Percentiles rank a stretch among this genome's conserved stretches.
phyloP scores from a whole-genome alignment of 495 filamentous ascomycete species.

The Aspergillus sclerotiicarbonarius region DNA sequence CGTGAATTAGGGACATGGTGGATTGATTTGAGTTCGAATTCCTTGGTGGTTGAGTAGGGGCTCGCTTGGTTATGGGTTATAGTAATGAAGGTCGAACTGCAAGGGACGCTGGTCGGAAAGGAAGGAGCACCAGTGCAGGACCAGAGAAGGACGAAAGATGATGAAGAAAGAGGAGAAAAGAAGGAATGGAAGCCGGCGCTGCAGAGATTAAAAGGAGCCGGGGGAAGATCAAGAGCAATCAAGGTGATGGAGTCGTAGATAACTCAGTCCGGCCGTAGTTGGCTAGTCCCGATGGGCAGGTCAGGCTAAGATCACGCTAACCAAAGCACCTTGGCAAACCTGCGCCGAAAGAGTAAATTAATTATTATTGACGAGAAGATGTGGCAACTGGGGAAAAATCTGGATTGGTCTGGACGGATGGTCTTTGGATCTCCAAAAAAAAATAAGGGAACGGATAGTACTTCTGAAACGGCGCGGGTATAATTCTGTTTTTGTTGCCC shows the following conservation, averaged over 20 bases:
- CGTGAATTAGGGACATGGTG: constrained; percentile 44
- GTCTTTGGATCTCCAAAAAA: constrained; percentile 3
- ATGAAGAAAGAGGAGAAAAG: constrained; percentile 14
- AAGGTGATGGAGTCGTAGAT: constrained; percentile 14
- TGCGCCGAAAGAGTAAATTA: constrained; percentile 1
- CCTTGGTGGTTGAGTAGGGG: neutral
- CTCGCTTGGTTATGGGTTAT: neutral
- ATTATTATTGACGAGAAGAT: constrained; percentile 1
- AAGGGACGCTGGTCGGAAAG: constrained; percentile 17
- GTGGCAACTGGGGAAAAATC: constrained; percentile 15
- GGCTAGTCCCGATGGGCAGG: neutral
- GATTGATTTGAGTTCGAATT: constrained; percentile 1
- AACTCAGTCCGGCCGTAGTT: neutral
- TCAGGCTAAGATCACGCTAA: constrained; percentile 4
- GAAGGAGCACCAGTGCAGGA: constrained; percentile 21
- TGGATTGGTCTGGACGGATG: constrained; percentile 9
- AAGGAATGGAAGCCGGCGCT: constrained; percentile 4
- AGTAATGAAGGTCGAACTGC: constrained; percentile 10
- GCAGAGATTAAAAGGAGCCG: constrained; percentile 17
- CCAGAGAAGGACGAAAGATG: constrained; percentile 9
- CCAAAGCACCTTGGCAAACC: constrained; percentile 3
- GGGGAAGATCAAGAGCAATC: constrained; percentile 12
- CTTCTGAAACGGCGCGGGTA: neutral
- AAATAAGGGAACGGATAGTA: neutral
- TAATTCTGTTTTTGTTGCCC: neutral